Percentiles rank a stretch among this genome's conserved stretches.
Evolutionary conservation across 202 grass and related monocot species (phyloP).

Genomic region (Bolboschoenoplectus hybrid): DNA sequence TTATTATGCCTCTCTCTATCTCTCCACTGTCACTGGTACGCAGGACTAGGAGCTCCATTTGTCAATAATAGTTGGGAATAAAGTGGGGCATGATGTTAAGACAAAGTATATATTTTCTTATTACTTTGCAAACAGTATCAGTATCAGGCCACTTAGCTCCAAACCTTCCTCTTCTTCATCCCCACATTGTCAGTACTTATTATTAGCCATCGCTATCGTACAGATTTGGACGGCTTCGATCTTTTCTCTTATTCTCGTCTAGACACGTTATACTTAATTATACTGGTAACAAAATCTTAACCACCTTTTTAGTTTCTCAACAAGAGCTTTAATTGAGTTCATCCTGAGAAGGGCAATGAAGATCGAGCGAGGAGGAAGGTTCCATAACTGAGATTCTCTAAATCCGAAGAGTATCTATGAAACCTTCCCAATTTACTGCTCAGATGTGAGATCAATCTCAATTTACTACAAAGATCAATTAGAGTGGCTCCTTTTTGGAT

Average conservation of each 20-base stretch:
- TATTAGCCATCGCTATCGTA: conserved; percentile 20
- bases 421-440: neutral
- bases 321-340: neutral
- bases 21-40: too few species aligned
- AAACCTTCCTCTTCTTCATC: conserved; percentile 20
- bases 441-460: conserved; percentile 5
- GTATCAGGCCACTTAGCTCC: neutral
- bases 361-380: neutral
- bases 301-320: neutral
- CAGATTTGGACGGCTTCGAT: conserved; percentile 18
- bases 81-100: too few species aligned
- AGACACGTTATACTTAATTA: neutral
- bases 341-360: conserved; percentile 8
- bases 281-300: too few species aligned
- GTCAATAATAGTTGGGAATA: too few species aligned
- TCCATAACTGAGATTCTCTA: neutral
- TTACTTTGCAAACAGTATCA: neutral
- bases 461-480: neutral
- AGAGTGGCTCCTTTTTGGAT: neutral
- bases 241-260: neutral
- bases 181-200: conserved; percentile 26
- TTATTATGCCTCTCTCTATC: too few species aligned
- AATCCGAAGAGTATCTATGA: neutral
- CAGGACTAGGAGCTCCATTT: too few species aligned
- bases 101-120: too few species aligned